A percentile compares a stretch with the other conserved stretches of the same genome.
phyloP scores from a whole-genome alignment of 768 basidiomycete species.

The Candolleomyces efflorescens region DNA sequence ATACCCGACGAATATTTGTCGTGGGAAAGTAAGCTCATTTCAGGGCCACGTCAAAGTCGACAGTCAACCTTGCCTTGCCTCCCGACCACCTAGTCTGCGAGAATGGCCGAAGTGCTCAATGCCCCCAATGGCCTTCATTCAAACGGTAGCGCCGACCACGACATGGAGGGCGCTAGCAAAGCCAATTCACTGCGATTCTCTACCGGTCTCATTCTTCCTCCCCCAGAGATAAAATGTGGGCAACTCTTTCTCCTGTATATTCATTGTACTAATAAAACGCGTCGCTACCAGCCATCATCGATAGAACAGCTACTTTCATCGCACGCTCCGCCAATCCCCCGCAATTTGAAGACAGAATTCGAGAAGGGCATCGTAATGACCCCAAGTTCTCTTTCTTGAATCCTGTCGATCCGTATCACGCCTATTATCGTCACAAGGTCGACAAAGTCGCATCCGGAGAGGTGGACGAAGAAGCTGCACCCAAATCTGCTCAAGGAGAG shows the following conservation, averaged over 20 bases:
- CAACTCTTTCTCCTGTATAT: conserved; percentile 2
- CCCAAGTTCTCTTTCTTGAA: conserved; percentile 99
- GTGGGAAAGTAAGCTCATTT: conserved; percentile 22
- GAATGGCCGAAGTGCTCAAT: conserved; percentile 46
- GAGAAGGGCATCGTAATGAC: conserved; percentile 93
- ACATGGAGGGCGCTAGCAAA: conserved; percentile 32
- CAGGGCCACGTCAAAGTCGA: neutral
- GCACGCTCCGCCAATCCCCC: conserved; percentile 92
- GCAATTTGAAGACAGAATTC: conserved; percentile 94
- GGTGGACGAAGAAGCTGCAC: conserved; percentile 52
- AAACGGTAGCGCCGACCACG: conserved; percentile 38
- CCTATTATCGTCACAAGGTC: conserved; percentile 92
- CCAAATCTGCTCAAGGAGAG: conserved; percentile 34
- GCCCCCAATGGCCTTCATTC: conserved; percentile 34
- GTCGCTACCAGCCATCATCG: conserved; percentile 71
- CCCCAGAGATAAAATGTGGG: conserved; percentile 90
- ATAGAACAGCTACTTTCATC: conserved; percentile 89
- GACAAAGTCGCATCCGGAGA: conserved; percentile 79
- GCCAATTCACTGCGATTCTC: conserved; percentile 50
- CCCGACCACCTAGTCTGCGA: conserved; percentile 21
- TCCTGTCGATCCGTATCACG: conserved; percentile 95
- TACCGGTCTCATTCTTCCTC: conserved; percentile 89
- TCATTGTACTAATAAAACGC: neutral
- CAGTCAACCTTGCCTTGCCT: neutral
- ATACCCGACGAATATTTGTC: conserved; percentile 21